phyloP scores from a whole-genome alignment of 2,329 filamentous ascomycete species.

The Beauveria asiatica region DNA sequence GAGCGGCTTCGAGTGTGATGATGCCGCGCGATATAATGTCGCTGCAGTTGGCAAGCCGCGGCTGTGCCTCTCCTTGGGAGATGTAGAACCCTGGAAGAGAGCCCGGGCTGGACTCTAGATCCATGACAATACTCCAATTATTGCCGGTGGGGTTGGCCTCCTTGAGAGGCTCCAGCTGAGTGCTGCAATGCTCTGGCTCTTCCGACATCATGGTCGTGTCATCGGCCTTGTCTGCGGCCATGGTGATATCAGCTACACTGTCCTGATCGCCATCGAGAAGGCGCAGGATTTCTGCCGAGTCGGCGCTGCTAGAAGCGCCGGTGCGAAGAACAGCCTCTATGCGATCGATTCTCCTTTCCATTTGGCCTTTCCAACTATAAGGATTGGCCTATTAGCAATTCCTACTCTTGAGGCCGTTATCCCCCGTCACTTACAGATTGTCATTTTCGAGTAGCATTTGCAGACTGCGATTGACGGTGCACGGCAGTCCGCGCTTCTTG shows the following conservation, averaged over 20 bases:
- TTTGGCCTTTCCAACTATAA: conserved; percentile 29
- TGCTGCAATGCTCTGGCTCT: not conserved
- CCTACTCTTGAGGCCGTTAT: not conserved
- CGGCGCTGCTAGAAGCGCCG: conserved; percentile 14
- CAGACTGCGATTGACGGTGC: conserved; percentile 31
- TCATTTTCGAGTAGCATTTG: conserved; percentile 34
- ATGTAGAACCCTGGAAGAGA: conserved; percentile 9
- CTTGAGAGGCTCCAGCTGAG: not conserved
- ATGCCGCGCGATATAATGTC: conserved; percentile 9
- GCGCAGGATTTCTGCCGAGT: not conserved
- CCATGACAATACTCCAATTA: conserved; percentile 11
- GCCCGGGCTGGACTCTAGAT: conserved; percentile 3
- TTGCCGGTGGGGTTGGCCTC: not conserved
- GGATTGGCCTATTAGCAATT: not conserved
- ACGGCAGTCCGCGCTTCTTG: conserved; percentile 29
- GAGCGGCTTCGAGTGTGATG: conserved; percentile 8
- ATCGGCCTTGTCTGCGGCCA: not conserved
- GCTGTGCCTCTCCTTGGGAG: conserved; percentile 3
- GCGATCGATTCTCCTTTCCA: conserved; percentile 26
- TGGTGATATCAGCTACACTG: conserved; percentile 1
- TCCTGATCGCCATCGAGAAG: conserved; percentile 4
- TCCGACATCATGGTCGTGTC: conserved; percentile 5
- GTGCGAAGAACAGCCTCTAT: conserved; percentile 27
- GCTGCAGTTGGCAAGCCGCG: not conserved
- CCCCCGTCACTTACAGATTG: conserved; percentile 18